Conservation (phyloP, 805 yeast species). For the Barnettozyma californica region DNA sequence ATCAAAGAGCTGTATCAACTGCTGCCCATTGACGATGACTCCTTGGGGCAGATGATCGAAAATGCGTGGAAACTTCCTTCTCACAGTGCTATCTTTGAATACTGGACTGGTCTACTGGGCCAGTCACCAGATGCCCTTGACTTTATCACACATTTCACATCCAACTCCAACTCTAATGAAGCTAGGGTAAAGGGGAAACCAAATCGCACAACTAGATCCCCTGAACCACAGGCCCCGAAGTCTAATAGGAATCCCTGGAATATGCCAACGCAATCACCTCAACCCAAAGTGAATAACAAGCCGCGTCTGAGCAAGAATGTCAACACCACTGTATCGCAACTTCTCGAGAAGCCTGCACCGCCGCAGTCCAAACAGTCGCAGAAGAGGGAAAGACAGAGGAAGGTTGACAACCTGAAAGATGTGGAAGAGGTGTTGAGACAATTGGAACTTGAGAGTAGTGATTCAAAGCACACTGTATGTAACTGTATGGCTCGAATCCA, state of each 20-base stretch:
- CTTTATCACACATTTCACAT: constrained; percentile 41
- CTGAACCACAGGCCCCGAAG: not conserved
- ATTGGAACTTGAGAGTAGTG: constrained; percentile 36
- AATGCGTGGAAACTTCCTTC: constrained; percentile 44
- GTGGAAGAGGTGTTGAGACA: constrained; percentile 57
- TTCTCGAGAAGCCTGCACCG: constrained; percentile 36
- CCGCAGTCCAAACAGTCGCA: constrained; percentile 27
- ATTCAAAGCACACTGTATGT: constrained; percentile 38
- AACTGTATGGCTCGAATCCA: constrained; percentile 86
- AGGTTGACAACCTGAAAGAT: constrained; percentile 54
- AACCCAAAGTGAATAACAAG: constrained; percentile 3
- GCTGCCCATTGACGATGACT: constrained; percentile 54
- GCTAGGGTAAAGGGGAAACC: not conserved
- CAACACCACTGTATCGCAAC: constrained; percentile 39
- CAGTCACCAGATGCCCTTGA: constrained; percentile 47
- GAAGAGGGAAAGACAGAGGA: constrained; percentile 36
- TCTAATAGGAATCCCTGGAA: constrained; percentile 15
- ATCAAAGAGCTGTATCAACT: constrained; percentile 26
- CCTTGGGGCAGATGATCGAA: constrained; percentile 48
- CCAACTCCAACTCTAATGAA: constrained; percentile 5
- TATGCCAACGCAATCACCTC: constrained; percentile 4
- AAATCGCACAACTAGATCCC: constrained; percentile 3
- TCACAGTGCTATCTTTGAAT: constrained; percentile 43
- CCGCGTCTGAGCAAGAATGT: constrained; percentile 12
- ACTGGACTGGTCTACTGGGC: constrained; percentile 53